A percentile compares a stretch with the other conserved stretches of the same genome.
These are phyloP conservation scores for Gypsophila paniculata DNA, from an alignment of 179 eudicot genomes.

Conservation along the genomic window DNA sequence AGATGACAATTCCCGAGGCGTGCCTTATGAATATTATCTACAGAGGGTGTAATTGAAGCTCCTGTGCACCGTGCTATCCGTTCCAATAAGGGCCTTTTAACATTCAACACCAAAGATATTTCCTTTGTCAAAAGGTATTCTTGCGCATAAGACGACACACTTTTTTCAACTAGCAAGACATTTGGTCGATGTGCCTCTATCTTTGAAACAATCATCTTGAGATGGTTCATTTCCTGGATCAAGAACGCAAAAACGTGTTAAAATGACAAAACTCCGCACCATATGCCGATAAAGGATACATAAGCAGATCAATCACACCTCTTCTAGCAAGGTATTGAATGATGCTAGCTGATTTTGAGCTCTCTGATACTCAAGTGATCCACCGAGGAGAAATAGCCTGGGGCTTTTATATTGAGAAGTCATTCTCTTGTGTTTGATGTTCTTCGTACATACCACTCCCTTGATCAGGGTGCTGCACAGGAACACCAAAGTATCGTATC, in stretches of 20 bases:
- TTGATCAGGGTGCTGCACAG: slow-evolving; percentile 67
- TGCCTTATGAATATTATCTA: slow-evolving; percentile 53
- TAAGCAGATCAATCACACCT: slow-evolving; percentile 37
- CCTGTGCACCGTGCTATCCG: slow-evolving; percentile 89
- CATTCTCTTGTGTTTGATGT: slow-evolving; percentile 98
- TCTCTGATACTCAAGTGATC: slow-evolving; percentile 92
- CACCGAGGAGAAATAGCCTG: slow-evolving; percentile 75
- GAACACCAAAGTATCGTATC: slow-evolving; percentile 14
- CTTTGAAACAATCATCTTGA: slow-evolving; percentile 77
- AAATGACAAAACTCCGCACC: slow-evolving; percentile 6
- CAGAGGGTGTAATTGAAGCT: slow-evolving; percentile 70
- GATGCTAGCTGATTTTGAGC: slow-evolving; percentile 79
- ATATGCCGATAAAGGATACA: background rate
- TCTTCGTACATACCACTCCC: slow-evolving; percentile 96
- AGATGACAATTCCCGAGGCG: slow-evolving; percentile 84
- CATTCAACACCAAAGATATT: slow-evolving; percentile 90
- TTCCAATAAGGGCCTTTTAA: slow-evolving; percentile 79
- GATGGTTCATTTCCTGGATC: slow-evolving; percentile 78
- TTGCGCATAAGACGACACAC: slow-evolving; percentile 92
- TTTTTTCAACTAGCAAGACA: slow-evolving; percentile 91
- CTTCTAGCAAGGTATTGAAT: slow-evolving; percentile 72
- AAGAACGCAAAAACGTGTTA: slow-evolving; percentile 20
- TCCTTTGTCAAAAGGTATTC: slow-evolving; percentile 83
- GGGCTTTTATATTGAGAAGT: slow-evolving; percentile 81
- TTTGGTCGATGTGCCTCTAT: slow-evolving; percentile 91